A percentile compares a stretch with the other conserved stretches of the same genome.
phyloP scores from a whole-genome alignment of 345 rosid species.

The Balakata baccata region DNA sequence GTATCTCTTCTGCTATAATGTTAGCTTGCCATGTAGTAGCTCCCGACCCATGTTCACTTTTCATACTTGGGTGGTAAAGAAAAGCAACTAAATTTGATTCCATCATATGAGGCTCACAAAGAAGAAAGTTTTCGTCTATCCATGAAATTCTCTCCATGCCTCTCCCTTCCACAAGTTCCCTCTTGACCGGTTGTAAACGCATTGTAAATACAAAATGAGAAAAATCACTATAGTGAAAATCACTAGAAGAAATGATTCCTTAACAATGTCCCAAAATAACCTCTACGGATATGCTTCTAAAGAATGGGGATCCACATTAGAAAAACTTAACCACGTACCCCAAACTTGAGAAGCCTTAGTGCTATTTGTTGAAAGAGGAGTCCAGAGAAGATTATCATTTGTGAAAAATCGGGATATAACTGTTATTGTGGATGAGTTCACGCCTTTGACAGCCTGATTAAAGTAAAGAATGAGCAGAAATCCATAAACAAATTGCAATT shows the following conservation, averaged over 20 bases:
- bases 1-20: conserved; percentile 54
- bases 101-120: conserved; percentile 32
- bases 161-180: conserved; percentile 31
- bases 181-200: conserved; percentile 24
- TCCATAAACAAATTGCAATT: conserved; percentile 35
- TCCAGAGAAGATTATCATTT: conserved; percentile 54
- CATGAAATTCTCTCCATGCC: conserved; percentile 44
- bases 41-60: conserved; percentile 29
- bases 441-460: conserved; percentile 69
- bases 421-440: conserved; percentile 53
- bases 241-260: conserved; percentile 67
- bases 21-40: conserved; percentile 52
- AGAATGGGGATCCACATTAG: conserved; percentile 24
- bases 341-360: conserved; percentile 52
- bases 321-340: conserved; percentile 52
- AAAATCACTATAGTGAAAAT: conserved; percentile 41
- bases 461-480: conserved; percentile 76
- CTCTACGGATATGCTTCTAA: conserved; percentile 39
- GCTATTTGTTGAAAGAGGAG: conserved; percentile 45
- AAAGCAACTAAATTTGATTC: conserved; percentile 35
- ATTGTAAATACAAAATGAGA: conserved; percentile 46
- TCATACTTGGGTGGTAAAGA: conserved; percentile 31
- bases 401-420: conserved; percentile 37
- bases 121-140: conserved; percentile 50
- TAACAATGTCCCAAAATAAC: conserved; percentile 58